A percentile compares a stretch with the other conserved stretches of the same genome.
phyloP scores from a whole-genome alignment of 1,284 basidiomycete species.

The Earliella scabrosa region DNA sequence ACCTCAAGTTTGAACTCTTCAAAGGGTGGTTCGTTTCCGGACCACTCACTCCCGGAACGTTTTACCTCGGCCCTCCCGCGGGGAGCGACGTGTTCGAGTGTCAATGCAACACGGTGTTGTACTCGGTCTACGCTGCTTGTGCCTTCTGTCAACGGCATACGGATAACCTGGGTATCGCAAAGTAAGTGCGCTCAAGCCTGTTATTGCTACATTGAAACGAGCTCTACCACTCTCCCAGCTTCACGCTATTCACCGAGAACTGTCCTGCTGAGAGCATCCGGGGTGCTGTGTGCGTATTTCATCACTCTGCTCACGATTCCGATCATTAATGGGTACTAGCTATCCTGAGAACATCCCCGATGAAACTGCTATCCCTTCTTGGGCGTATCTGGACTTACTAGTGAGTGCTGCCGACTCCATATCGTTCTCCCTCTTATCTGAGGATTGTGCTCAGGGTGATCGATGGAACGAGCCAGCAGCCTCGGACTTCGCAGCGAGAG shows the following conservation, averaged over 20 bases:
- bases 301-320: neutral
- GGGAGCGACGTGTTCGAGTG: neutral
- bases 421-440: neutral
- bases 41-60: neutral
- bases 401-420: neutral
- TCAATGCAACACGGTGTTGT: neutral
- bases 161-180: neutral
- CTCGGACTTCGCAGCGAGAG: neutral
- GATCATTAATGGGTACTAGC: neutral
- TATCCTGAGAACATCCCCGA: neutral
- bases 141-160: slow-evolving; percentile 2
- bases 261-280: neutral
- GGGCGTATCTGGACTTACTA: neutral
- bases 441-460: neutral
- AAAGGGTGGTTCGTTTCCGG: neutral
- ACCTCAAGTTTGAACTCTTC: too few species aligned
- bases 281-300: neutral
- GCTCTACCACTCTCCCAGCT: neutral
- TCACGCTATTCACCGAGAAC: neutral
- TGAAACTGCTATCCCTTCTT: slow-evolving; percentile 2
- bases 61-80: neutral
- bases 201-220: neutral
- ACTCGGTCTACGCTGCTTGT: neutral
- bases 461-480: neutral
- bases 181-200: neutral